phyloP scores from a whole-genome alignment of 1,284 basidiomycete species.

The Stereum hirsutum region DNA sequence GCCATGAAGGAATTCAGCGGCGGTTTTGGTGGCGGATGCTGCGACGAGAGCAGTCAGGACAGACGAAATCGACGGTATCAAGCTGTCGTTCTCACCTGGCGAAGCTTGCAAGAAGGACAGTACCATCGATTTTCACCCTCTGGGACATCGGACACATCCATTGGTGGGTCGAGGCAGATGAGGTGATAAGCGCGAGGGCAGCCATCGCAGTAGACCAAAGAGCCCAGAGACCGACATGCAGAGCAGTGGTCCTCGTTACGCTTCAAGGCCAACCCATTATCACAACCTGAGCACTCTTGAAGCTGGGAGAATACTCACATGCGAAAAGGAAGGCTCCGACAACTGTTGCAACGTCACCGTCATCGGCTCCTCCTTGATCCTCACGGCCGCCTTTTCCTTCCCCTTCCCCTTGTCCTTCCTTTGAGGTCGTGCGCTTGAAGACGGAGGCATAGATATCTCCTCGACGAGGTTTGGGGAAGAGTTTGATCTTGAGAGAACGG shows the following conservation, averaged over 20 bases:
- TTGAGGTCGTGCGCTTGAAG: constrained; percentile 23
- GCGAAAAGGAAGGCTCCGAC: constrained; percentile 15
- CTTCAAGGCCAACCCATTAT: constrained; percentile 27
- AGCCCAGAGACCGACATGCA: constrained; percentile 75
- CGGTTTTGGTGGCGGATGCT: constrained; percentile 61
- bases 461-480: constrained; percentile 45
- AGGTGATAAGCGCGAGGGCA: constrained; percentile 96
- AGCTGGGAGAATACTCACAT: constrained; percentile 15
- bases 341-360: constrained; percentile 18
- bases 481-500: constrained; percentile 45
- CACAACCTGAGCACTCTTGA: constrained; percentile 10
- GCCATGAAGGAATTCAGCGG: constrained; percentile 55
- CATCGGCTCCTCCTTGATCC: constrained; percentile 65
- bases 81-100: constrained; percentile 41
- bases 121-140: constrained; percentile 87
- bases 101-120: constrained; percentile 70
- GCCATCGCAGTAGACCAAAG: constrained; percentile 91
- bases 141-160: constrained; percentile 79
- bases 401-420: constrained; percentile 38
- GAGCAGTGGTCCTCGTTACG: constrained; percentile 94
- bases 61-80: neutral
- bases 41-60: constrained; percentile 7
- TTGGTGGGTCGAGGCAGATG: constrained; percentile 91
- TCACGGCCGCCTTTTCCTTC: constrained; percentile 39
- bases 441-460: constrained; percentile 4